Conservation (phyloP, 1,284 basidiomycete species). For the Sporisorium scitamineum region DNA sequence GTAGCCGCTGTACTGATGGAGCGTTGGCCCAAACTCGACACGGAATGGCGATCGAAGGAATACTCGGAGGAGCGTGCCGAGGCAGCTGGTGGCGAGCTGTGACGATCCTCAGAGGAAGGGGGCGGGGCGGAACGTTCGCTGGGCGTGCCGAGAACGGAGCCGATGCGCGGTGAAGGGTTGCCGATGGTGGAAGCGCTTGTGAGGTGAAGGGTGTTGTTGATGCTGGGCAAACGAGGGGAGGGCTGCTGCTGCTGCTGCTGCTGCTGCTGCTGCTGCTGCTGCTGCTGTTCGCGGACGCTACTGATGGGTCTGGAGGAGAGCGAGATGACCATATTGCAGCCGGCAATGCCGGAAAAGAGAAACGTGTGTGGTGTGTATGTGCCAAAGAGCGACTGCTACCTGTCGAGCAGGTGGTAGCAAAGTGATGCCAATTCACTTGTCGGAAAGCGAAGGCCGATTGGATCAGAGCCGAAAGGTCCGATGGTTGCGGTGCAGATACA, state of each 20-base stretch:
- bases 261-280: too few relatives aligned
- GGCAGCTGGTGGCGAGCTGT: constrained; percentile 31
- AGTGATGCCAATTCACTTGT: background rate
- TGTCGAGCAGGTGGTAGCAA: background rate
- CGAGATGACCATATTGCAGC: constrained; percentile 45
- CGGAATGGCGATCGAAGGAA: constrained; percentile 39
- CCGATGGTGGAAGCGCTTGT: background rate
- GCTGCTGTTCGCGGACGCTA: constrained; percentile 44
- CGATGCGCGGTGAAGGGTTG: constrained; percentile 30
- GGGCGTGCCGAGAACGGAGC: constrained; percentile 13
- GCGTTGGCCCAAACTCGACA: constrained; percentile 31
- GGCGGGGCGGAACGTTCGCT: constrained; percentile 15
- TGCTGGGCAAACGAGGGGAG: constrained; percentile 22
- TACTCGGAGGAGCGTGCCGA: constrained; percentile 41
- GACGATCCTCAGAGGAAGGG: constrained; percentile 30
- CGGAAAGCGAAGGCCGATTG: background rate
- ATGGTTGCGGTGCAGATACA: background rate
- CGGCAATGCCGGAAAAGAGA: constrained; percentile 33
- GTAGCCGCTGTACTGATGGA: constrained; percentile 43
- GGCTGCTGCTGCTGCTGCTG: constrained; percentile 35
- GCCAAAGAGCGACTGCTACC: background rate
- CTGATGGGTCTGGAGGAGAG: constrained; percentile 39
- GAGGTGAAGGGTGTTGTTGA: constrained; percentile 17
- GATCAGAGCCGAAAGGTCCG: background rate
- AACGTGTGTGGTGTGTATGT: background rate